Evolutionary conservation across 371 early-diverging fungal genomes (phyloP).

Genomic region (Apophysomyces trapeziformis): DNA sequence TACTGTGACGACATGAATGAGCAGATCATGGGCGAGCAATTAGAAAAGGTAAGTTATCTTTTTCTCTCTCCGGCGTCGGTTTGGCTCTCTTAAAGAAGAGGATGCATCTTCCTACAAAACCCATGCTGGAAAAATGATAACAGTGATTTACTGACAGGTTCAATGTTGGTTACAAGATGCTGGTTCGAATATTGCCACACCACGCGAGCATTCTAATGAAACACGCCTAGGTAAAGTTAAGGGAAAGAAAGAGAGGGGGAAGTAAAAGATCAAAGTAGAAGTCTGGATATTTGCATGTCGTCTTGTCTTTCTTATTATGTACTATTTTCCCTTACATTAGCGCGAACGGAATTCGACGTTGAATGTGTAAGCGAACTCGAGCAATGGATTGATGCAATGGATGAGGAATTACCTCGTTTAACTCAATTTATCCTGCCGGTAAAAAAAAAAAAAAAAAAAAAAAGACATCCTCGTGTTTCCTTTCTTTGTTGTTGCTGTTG

Average conservation of each 20-base stretch:
- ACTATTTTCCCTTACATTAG: slow-evolving; percentile 27
- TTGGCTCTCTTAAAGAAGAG: too few relatives aligned
- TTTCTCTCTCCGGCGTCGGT: background rate
- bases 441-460: slow-evolving; percentile 26
- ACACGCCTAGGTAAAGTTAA: slow-evolving; percentile 46
- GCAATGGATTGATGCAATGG: slow-evolving; percentile 84
- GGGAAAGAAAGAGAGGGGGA: too few relatives aligned
- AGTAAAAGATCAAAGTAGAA: background rate
- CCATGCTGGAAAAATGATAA: too few relatives aligned
- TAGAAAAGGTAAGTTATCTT: slow-evolving; percentile 58
- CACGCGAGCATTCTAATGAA: slow-evolving; percentile 66
- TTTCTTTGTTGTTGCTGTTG: background rate
- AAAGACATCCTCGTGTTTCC: background rate
- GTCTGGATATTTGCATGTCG: background rate
- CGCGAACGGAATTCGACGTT: slow-evolving; percentile 78
- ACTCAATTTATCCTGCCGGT: slow-evolving; percentile 88
- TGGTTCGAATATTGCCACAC: slow-evolving; percentile 92
- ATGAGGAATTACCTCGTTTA: slow-evolving; percentile 75
- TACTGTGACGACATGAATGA: slow-evolving; percentile 57
- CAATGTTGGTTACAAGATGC: slow-evolving; percentile 92
- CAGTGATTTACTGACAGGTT: slow-evolving; percentile 48
- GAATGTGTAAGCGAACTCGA: slow-evolving; percentile 73
- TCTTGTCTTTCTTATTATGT: background rate
- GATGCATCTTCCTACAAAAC: too few relatives aligned
- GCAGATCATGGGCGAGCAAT: slow-evolving; percentile 54